Evolutionary conservation across 768 basidiomycete species (phyloP), one percentile per base, ranked within the genome.

Genomic region (Lentinula sp.): DNA sequence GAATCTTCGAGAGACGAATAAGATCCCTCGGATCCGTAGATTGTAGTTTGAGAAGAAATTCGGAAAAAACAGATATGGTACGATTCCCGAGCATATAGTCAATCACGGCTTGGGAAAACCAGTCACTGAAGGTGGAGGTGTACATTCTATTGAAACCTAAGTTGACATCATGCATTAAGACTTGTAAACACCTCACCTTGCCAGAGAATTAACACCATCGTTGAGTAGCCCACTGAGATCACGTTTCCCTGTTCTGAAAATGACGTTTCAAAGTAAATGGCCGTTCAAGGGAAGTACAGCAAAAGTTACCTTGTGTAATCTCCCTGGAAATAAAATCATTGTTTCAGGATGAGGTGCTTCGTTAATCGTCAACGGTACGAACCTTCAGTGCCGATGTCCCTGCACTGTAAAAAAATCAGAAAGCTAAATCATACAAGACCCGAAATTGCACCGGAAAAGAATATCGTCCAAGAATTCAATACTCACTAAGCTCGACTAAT

Each of bases 371-470:
- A 60, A 32, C 56, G 8, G 56, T 9, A 71, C 82, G 68, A 55
- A 87, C 95, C 81, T 98, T 99, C 46, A 98, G 76, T 4, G 97
- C 97, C 31, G 93, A 96, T 0, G 97, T 98, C 21, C 97, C 96
- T 49, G 97, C 92, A 68, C 91, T 94, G 23, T 48, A 21, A 35
- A 23, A 51, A 42, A 39, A n/a, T 42, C 13, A 42, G 16, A 50
- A 32, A n/a, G 15, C 7, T 11, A 34, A 34, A 23, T 16, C 16
- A 11, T 52, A 23, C 21, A n/a, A 60, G 5, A 10, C 11, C 9
- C 23, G 23, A 23, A 23, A 23, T 23, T 23, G 23, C 23, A 23
- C 23, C 23, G 23, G 23, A 23, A 23, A 23, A 21, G 21, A 21
- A 21, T 21, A 21, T 2, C 23, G 23, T 23, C 23, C 23, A 23